phyloP scores from a whole-genome alignment of 2,329 filamentous ascomycete genomes.

The Huntiella abstrusa region DNA sequence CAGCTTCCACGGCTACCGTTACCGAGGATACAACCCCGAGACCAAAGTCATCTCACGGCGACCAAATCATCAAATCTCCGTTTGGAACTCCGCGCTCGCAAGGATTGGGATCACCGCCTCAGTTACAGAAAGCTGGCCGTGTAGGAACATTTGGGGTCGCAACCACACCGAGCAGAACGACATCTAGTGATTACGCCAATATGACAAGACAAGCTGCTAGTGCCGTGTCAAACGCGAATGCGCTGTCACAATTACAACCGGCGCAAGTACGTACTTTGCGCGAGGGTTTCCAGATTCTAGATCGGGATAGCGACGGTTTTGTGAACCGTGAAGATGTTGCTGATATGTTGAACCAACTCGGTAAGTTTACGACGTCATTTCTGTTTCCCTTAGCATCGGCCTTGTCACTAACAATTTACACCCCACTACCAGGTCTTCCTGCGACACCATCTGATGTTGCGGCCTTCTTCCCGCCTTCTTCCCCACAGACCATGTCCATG shows the following conservation, averaged over 20 bases:
- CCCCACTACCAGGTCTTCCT: slow-evolving; percentile 42
- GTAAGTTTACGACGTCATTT: slow-evolving; percentile 23
- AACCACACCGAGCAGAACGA: slow-evolving; percentile 3
- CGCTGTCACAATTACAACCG: slow-evolving; percentile 56
- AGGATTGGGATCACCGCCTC: slow-evolving; percentile 3
- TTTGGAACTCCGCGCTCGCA: slow-evolving; percentile 5
- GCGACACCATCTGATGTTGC: slow-evolving; percentile 52
- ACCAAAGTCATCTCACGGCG: slow-evolving; percentile 5
- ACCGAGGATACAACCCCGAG: background rate
- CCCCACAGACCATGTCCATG: slow-evolving; percentile 57
- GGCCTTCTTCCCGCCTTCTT: slow-evolving; percentile 61
- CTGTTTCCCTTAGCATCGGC: background rate
- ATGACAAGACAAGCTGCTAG: slow-evolving; percentile 9
- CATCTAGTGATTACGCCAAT: slow-evolving; percentile 2
- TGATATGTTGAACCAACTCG: slow-evolving; percentile 74
- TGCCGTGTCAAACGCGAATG: slow-evolving; percentile 24
- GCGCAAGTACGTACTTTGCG: slow-evolving; percentile 72
- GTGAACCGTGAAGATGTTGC: slow-evolving; percentile 69
- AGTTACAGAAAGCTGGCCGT: background rate
- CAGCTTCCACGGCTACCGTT: background rate
- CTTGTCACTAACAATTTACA: background rate
- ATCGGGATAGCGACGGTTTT: slow-evolving; percentile 68
- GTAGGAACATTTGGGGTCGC: slow-evolving; percentile 4
- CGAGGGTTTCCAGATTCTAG: slow-evolving; percentile 85
- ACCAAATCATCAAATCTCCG: slow-evolving; percentile 1